A percentile compares a stretch with the other conserved stretches of the same genome.
Conservation (phyloP, 2,329 filamentous ascomycete species). For the Bertia moriformis region DNA sequence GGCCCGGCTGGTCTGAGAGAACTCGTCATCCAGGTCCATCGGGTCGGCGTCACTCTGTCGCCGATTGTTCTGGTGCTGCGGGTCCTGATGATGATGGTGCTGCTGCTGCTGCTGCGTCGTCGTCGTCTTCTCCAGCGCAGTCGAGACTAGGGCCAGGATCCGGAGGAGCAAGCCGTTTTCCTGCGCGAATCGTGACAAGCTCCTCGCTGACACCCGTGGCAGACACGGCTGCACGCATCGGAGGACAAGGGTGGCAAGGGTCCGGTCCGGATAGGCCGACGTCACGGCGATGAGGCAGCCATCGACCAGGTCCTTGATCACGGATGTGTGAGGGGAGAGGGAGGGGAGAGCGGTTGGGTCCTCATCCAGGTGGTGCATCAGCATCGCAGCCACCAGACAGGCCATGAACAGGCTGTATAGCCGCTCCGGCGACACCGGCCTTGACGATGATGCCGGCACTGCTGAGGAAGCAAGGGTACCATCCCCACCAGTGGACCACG, state of each 20-base stretch:
- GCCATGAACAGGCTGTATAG: slow-evolving; percentile 36
- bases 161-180: background rate
- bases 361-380: slow-evolving; percentile 31
- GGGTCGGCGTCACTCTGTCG: slow-evolving; percentile 30
- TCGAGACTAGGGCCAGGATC: background rate
- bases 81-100: too few relatives aligned
- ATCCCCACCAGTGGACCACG: slow-evolving; percentile 32
- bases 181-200: background rate
- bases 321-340: slow-evolving; percentile 29
- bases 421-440: slow-evolving; percentile 34
- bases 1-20: slow-evolving; percentile 38
- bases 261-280: background rate
- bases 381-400: slow-evolving; percentile 25
- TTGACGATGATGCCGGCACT: too few relatives aligned
- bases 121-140: background rate
- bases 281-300: slow-evolving; percentile 9
- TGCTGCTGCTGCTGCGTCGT: too few relatives aligned
- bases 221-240: background rate
- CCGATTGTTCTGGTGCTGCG: too few relatives aligned
- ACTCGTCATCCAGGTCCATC: slow-evolving; percentile 54
- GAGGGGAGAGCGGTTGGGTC: too few relatives aligned
- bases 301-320: slow-evolving; percentile 24
- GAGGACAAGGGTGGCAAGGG: background rate
- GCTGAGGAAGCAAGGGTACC: too few relatives aligned
- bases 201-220: background rate